Base-by-base conservation (phyloP, 805 yeast species). In the Candida sonorensis region DNA sequence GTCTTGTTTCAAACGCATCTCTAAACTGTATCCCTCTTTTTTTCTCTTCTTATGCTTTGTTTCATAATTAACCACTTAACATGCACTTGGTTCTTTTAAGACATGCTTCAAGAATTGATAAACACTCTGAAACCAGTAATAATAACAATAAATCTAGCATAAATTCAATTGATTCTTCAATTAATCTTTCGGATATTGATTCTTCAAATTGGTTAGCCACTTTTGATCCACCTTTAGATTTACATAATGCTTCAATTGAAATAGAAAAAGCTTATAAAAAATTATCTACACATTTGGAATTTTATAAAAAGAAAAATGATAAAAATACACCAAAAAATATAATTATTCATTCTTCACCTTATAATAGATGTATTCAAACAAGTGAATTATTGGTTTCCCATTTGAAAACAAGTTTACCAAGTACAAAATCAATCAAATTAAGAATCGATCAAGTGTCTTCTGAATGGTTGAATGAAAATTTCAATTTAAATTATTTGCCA, bases 301-400 rank as follows among this genome's bases (percentile, higher is more conserved):
- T 41, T 22, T 17, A n/a, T n/a, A n/a, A n/a, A n/a, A n/a, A n/a
- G n/a, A n/a, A n/a, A n/a, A n/a, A n/a, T n/a, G n/a, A n/a, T n/a
- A 18, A 18, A 18, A 18, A 7, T 27, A n/a, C 22, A 11, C 18
- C 26, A 18, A 30, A 43, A 21, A 32, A 50, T 20, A 13, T 58
- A 3, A 42, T 55, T 17, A 43, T 59, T 4, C 70, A 66, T 40
- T 53, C 63, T 5, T 65, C 70, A 2, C 72, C 72, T 0, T 66
- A 66, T 35, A 54, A 64, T 26, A 40, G 71, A 37, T 66, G 72
- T 40, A 45, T 66, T 5, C 69, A 66, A 41, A 66, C 70, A 0
- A 50, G 59, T 7, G 64, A 58, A 34, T 23, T 57, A 21, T 29
- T 60, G 16, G 19, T 53, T 3, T 44, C 42, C 10, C 49, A 40